These are phyloP conservation scores for Oryza meridionalis DNA, from an alignment of 176 grass and related monocot genomes.

Conservation along the genomic window DNA sequence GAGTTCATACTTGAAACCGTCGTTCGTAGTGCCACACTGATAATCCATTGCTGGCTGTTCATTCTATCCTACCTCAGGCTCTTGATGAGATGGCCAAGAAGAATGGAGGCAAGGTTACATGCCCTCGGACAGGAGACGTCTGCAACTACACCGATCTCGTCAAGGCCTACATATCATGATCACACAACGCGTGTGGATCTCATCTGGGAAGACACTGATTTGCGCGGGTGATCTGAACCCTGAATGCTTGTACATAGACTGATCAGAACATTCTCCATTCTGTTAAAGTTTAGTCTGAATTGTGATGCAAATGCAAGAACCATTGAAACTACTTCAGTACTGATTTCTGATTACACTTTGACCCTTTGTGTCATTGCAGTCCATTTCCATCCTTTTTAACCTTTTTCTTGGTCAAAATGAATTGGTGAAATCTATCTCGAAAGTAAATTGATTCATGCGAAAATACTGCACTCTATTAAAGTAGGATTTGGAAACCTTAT, in stretches of 20 bases:
- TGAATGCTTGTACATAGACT: conserved; percentile 55
- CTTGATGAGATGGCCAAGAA: conserved; percentile 94
- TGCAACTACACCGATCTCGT: conserved; percentile 77
- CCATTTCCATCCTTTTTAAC: background rate
- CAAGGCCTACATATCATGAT: conserved; percentile 83
- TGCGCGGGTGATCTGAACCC: background rate
- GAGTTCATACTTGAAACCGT: background rate
- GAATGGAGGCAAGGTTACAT: conserved; percentile 79
- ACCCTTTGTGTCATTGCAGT: background rate
- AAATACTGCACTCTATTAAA: background rate
- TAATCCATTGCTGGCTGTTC: background rate
- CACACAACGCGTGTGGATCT: background rate
- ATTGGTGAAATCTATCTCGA: background rate
- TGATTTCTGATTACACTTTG: background rate
- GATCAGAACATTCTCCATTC: conserved; percentile 12
- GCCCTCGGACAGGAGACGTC: conserved; percentile 69
- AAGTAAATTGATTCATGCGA: background rate
- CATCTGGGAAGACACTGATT: background rate
- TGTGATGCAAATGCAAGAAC: conserved; percentile 32
- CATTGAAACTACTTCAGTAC: background rate
- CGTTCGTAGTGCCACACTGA: background rate
- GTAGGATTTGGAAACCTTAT: background rate
- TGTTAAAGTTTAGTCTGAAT: conserved; percentile 39
- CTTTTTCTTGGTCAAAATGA: background rate
- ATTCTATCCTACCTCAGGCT: conserved; percentile 53